Evolutionary conservation across 2,329 filamentous ascomycete species (phyloP).

Genomic region (Gaeumannomyces tritici): DNA sequence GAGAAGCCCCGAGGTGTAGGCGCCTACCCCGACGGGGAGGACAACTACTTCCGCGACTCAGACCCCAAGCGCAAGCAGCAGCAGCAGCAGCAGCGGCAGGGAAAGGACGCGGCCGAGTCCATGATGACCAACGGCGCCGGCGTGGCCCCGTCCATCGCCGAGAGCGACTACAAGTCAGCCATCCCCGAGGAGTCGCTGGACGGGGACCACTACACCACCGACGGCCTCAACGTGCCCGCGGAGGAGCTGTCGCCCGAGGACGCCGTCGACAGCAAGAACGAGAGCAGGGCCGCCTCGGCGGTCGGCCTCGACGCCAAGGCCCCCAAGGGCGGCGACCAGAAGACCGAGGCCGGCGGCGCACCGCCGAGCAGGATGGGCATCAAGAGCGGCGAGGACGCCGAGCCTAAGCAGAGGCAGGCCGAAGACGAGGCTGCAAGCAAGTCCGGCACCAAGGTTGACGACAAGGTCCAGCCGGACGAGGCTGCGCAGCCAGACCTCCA

Average conservation of each 20-base stretch:
- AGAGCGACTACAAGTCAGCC: background rate
- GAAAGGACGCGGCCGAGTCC: slow-evolving; percentile 3
- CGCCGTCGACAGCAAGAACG: background rate
- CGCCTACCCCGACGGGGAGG: background rate
- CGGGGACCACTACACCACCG: background rate
- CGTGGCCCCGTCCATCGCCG: background rate
- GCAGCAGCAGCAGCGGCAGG: no score
- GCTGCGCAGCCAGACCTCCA: slow-evolving; percentile 8
- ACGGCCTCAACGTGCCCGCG: slow-evolving; percentile 7
- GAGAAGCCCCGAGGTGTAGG: background rate
- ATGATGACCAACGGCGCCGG: background rate
- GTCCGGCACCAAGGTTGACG: background rate
- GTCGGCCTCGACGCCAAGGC: slow-evolving; percentile 4
- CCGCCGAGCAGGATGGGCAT: background rate
- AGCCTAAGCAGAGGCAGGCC: background rate
- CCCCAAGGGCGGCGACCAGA: slow-evolving; percentile 9
- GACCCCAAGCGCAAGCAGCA: background rate
- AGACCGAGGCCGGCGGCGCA: background rate
- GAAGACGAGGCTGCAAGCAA: background rate
- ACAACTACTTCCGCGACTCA: slow-evolving; percentile 1
- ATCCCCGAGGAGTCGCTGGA: background rate
- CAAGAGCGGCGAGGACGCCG: background rate
- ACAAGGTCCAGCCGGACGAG: slow-evolving; percentile 2
- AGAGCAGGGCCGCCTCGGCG: background rate
- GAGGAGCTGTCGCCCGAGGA: slow-evolving; percentile 6